A percentile compares a stretch with the other conserved stretches of the same genome.
Evolutionary conservation across 164 flowering plant genomes (phyloP).

Genomic region (Berberis vulgaris): DNA sequence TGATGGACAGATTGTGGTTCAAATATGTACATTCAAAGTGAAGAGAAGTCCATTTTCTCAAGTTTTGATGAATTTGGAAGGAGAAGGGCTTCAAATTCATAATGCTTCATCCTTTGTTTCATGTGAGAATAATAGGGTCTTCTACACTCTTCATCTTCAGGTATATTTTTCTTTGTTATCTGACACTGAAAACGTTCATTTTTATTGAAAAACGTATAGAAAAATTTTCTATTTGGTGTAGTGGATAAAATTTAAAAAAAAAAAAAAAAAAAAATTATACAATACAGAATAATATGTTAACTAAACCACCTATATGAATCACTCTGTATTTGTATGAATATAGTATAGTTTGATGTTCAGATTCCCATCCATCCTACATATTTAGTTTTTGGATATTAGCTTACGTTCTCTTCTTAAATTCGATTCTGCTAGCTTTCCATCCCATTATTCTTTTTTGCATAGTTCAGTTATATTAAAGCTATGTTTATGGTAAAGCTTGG

Average conservation of each 20-base stretch:
- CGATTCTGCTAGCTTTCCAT: too few relatives aligned
- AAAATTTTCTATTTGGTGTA: neutral
- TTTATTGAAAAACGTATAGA: neutral
- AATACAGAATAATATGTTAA: neutral
- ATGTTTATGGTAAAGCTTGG: too few relatives aligned
- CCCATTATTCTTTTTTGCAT: too few relatives aligned
- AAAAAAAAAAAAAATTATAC: neutral
- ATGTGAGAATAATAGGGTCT: slow-evolving; percentile 31
- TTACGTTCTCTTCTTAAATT: too few relatives aligned
- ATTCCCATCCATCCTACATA: too few relatives aligned
- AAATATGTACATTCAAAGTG: slow-evolving; percentile 24
- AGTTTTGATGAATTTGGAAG: slow-evolving; percentile 34
- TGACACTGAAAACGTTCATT: neutral
- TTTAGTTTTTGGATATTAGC: too few relatives aligned
- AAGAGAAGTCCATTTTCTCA: slow-evolving; percentile 24
- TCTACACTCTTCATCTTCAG: slow-evolving; percentile 32
- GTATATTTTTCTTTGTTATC: neutral
- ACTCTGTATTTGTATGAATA: too few relatives aligned
- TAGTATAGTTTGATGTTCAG: too few relatives aligned
- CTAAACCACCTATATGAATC: too few relatives aligned
- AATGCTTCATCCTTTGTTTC: slow-evolving; percentile 42
- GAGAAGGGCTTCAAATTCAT: slow-evolving; percentile 31
- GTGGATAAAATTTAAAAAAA: neutral
- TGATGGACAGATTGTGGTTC: slow-evolving; percentile 38
- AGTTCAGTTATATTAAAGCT: too few relatives aligned